Evolutionary conservation across 164 flowering plant species (phyloP).

Genomic region (Santalum album): DNA sequence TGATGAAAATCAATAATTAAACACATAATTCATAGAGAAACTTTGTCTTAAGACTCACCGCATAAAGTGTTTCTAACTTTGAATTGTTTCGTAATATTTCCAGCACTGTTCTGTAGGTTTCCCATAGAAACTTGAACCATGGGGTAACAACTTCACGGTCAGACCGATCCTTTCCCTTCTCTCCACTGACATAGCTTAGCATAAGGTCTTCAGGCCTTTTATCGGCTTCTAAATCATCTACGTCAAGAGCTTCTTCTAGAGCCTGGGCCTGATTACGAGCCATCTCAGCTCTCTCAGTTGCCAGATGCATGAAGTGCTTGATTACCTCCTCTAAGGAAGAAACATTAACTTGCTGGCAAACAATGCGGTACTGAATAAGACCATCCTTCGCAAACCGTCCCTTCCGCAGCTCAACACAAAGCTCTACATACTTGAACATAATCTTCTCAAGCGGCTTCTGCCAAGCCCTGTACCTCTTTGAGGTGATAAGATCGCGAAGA

Average conservation of each 20-base stretch:
- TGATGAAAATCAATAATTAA: background rate
- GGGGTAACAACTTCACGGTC: conserved; percentile 97
- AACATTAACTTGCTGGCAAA: conserved; percentile 94
- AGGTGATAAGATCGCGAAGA: conserved; percentile 79
- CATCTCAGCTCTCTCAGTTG: conserved; percentile 85
- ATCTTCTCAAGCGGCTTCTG: conserved; percentile 76
- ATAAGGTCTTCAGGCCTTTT: conserved; percentile 91
- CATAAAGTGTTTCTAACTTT: conserved; percentile 81
- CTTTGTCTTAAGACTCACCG: conserved; percentile 32
- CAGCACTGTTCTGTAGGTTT: conserved; percentile 89
- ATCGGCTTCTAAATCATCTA: conserved; percentile 93
- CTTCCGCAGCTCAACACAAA: conserved; percentile 85
- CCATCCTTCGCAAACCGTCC: conserved; percentile 97
- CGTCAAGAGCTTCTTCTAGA: conserved; percentile 87
- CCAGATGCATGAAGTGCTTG: conserved; percentile 86
- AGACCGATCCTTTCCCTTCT: conserved; percentile 92
- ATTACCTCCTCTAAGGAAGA: conserved; percentile 90
- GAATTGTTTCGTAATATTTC: conserved; percentile 91
- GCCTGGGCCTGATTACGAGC: conserved; percentile 91
- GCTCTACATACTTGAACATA: conserved; percentile 90
- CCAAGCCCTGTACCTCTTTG: conserved; percentile 89
- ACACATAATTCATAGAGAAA: background rate
- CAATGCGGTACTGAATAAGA: conserved; percentile 79
- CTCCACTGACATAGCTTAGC: conserved; percentile 98
- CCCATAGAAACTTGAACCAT: conserved; percentile 98